A percentile compares a stretch with the other conserved stretches of the same genome.
phyloP scores from a whole-genome alignment of 495 filamentous ascomycete genomes.

The Penicillium crystallinum region DNA sequence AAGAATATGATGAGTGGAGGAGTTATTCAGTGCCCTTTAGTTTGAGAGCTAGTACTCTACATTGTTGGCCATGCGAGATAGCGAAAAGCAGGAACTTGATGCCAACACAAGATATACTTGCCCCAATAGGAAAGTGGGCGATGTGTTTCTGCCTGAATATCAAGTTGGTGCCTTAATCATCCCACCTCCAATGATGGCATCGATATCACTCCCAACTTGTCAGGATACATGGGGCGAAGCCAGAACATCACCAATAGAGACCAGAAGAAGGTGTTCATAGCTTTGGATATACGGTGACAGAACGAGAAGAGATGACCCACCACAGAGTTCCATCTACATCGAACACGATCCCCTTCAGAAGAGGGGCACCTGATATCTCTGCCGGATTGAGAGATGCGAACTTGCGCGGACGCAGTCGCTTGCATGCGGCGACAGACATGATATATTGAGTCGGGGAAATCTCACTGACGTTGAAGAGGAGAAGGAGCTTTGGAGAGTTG shows the following conservation, averaged over 20 bases:
- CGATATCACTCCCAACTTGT: not conserved
- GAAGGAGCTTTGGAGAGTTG: conserved; percentile 5
- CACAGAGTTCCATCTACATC: conserved; percentile 94
- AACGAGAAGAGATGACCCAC: conserved; percentile 45
- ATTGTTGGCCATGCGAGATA: no score
- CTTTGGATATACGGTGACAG: not conserved
- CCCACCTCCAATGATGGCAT: not conserved
- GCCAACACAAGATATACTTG: not conserved
- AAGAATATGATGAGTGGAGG: no score
- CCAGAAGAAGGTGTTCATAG: not conserved
- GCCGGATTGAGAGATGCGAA: conserved; percentile 53
- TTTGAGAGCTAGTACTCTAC: no score
- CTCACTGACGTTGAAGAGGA: conserved; percentile 3
- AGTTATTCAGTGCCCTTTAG: no score
- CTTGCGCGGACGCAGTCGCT: conserved; percentile 34
- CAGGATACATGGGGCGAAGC: not conserved
- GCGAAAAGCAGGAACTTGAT: no score
- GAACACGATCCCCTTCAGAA: conserved; percentile 79
- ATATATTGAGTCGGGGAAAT: not conserved
- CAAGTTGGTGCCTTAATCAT: not conserved
- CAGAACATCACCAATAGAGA: not conserved
- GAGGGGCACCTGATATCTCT: conserved; percentile 39
- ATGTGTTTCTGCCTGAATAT: not conserved
- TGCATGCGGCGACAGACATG: conserved; percentile 28
- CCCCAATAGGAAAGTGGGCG: not conserved